Percentiles rank a stretch among this genome's conserved stretches.
Conservation (phyloP, 2,329 filamentous ascomycete genomes). For the Cytospora paraplurivora region DNA sequence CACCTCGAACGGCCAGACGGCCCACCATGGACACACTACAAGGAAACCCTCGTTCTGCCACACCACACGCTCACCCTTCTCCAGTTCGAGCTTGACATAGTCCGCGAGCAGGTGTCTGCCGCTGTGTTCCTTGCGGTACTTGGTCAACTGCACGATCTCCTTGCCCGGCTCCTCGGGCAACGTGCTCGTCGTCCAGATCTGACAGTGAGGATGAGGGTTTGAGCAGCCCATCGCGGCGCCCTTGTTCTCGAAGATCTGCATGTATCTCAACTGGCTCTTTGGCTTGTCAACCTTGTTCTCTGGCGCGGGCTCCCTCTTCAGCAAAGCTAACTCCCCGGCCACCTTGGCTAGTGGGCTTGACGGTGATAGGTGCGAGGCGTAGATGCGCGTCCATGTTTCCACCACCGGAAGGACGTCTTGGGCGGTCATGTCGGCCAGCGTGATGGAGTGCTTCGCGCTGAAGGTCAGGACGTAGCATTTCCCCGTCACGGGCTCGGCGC, state of each 20-base stretch:
- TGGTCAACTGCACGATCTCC: constrained; percentile 76
- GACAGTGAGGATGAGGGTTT: constrained; percentile 95
- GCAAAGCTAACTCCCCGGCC: constrained; percentile 43
- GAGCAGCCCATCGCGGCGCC: constrained; percentile 97
- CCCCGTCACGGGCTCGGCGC: constrained; percentile 83
- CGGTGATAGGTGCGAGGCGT: constrained; percentile 76
- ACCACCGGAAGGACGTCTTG: constrained; percentile 79
- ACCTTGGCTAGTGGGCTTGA: constrained; percentile 62
- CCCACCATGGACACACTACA: constrained; percentile 96
- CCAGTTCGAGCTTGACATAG: constrained; percentile 80
- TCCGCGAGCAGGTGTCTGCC: constrained; percentile 80
- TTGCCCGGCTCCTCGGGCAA: constrained; percentile 85
- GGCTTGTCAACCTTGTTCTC: constrained; percentile 52
- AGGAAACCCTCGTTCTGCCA: constrained; percentile 86
- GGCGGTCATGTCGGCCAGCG: constrained; percentile 84
- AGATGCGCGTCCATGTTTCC: constrained; percentile 89
- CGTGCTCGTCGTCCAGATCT: constrained; percentile 92
- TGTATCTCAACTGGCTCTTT: constrained; percentile 82
- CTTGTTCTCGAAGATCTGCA: constrained; percentile 99
- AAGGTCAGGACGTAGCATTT: constrained; percentile 98
- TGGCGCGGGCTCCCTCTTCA: constrained; percentile 39
- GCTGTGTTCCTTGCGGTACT: constrained; percentile 72
- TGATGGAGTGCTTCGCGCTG: constrained; percentile 85
- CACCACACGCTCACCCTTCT: constrained; percentile 82
- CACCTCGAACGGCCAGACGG: constrained; percentile 94